Conservation (phyloP, 1,284 basidiomycete species). For the Puccinia coronata region DNA sequence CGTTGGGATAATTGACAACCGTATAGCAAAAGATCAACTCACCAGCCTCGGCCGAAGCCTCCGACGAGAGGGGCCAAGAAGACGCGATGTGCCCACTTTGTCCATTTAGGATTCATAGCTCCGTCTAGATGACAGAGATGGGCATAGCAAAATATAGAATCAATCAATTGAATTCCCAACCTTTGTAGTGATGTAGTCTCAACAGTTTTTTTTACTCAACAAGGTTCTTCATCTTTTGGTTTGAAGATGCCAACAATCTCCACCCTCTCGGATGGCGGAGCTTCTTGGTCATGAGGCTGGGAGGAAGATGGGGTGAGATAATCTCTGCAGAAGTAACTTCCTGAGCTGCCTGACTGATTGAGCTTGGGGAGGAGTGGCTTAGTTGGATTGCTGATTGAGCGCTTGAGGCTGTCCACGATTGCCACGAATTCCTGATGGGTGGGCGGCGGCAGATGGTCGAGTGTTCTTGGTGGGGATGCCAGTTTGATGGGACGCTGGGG, state of each 20-base stretch:
- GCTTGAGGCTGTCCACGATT: conserved; percentile 71
- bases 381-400: conserved; percentile 70
- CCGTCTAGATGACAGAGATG: conserved; percentile 50
- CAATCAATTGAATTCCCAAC: conserved; percentile 59
- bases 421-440: conserved; percentile 62
- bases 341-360: conserved; percentile 80
- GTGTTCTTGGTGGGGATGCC: conserved; percentile 62
- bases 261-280: not conserved
- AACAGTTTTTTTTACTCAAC: conserved; percentile 14
- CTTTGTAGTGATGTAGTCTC: too few species aligned
- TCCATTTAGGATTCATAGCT: conserved; percentile 75
- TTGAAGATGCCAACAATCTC: conserved; percentile 68
- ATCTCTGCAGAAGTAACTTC: conserved; percentile 79
- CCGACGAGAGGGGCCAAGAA: conserved; percentile 61
- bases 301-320: conserved; percentile 61
- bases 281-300: too few species aligned
- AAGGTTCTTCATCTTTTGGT: conserved; percentile 82
- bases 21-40: conserved; percentile 70
- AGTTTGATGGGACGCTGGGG: not conserved
- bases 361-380: conserved; percentile 82
- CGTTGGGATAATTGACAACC: conserved; percentile 54
- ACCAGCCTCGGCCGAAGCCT: conserved; percentile 47
- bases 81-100: conserved; percentile 85
- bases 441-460: conserved; percentile 75
- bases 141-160: conserved; percentile 16